Evolutionary conservation across 345 rosid species (phyloP), one percentile per base, ranked within the genome.

Genomic region (Cardiospermum halicacabum): DNA sequence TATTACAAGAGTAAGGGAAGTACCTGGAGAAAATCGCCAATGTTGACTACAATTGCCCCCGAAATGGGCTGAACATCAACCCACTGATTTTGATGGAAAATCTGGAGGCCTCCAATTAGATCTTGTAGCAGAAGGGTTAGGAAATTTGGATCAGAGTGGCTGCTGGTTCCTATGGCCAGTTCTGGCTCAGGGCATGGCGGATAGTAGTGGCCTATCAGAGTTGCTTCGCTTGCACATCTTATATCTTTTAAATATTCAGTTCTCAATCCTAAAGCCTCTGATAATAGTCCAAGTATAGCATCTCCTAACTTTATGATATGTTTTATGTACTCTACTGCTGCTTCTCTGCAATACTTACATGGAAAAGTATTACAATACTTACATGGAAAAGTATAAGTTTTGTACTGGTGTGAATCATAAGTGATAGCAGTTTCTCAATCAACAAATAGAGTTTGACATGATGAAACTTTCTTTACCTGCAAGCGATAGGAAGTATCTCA

Each of bases 21-120:
- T 15, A 37, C 68, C 68, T 70, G 65, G 26, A 60, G 40, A 15
- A 54, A 25, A 50, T 67, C 68, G 8, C 68, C 76, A 11, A 72
- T 36, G 34, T 72, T 61, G 26, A 66, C 53, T 19, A 66, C 71
- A 0, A 72, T 31, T 4, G 45, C 63, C 32, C 71, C 75, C 3
- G 22, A 50, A 18, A 45, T 9, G 2, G 62, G 53, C 13, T 60
- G 53, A 31, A 72, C 63, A 36, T 66, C 67, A 19, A 66, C n/a
- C 76, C 76, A 66, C 13, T 32, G 50, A 26, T 60, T 45, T 24
- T 72, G 39, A 31, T 40, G 2, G 1, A 53, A 25, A 51, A 66
- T 67, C 60, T 72, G 75, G 12, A 72, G 75, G 7, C 75, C 75
- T 2, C 62, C 57, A 2, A 59, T 65, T 16, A 42, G 49, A 48